Base-by-base conservation (phyloP, 1,284 basidiomycete species). In the Stereum hirsutum region DNA sequence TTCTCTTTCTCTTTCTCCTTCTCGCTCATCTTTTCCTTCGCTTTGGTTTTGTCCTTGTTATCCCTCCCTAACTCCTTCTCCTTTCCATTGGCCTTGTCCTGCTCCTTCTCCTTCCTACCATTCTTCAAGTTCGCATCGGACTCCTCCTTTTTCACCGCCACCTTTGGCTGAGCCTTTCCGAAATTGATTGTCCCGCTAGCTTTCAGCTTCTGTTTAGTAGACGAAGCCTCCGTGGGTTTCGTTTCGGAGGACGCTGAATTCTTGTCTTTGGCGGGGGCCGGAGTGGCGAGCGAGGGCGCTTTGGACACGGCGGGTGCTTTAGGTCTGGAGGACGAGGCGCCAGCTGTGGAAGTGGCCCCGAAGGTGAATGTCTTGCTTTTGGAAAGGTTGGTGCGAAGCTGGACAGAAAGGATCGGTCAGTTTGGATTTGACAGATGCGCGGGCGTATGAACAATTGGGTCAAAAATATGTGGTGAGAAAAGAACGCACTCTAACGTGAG, bases 181-280 rank as follows among this genome's bases (percentile, higher is more conserved):
- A 78, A 85, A 50, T 81, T 72, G 5, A 81, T 63, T 51, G 73
- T 79, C 1, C 78, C 78, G 6, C 69, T 66, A 5, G 63, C 52
- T 52, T 74, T 81, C 0, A 62, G 51, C 50, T 68, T 75, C 34
- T 51, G 24, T 42, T 23, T 21, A 4, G 17, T 27, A 2, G 4
- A 2, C 27, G 24, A n/a, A 14, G 6, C 14, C 17, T 39, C 24
- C 10, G 20, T 26, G 14, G 37, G 12, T 3, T 21, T 7, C 14
- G 23, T n/a, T 27, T 39, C 27, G 37, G 3, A 7, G 14, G 33
- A 2, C 5, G 15, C 12, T 12, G 8, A 8, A 8, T 30, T n/a
- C 28, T 8, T n/a, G 10, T 36, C 35, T 36, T 36, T 23, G 15
- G n/a, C 21, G 12, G 15, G 12, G 5, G 35, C 5, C 35, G 12